Evolutionary conservation across 2,329 filamentous ascomycete species (phyloP).

Genomic region (Colletotrichum siamense): DNA sequence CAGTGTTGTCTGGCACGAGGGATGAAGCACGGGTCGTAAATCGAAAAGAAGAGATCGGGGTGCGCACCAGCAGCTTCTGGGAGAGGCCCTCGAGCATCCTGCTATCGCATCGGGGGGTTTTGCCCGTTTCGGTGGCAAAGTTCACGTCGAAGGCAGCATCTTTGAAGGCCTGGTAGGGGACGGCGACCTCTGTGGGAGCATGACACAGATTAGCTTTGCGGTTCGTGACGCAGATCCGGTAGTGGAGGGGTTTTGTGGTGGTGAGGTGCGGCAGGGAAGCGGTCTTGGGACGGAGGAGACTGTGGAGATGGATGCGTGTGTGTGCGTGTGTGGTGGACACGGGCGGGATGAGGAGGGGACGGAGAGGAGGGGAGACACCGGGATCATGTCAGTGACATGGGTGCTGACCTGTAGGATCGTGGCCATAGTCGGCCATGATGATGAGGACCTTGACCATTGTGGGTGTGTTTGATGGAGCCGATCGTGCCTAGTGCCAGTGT

Average conservation of each 20-base stretch:
- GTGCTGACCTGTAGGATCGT: conserved; percentile 56
- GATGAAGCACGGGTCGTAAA: not conserved
- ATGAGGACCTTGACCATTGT: conserved; percentile 46
- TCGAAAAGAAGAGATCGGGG: not conserved
- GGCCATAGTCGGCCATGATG: conserved; percentile 60
- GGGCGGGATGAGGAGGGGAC: not conserved
- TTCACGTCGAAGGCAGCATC: conserved; percentile 50
- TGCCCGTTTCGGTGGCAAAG: conserved; percentile 57
- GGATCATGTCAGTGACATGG: not conserved
- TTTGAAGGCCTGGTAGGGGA: conserved; percentile 54
- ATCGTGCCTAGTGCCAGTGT: not conserved
- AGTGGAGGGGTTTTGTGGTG: not conserved
- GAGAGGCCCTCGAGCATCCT: conserved; percentile 55
- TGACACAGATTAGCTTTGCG: conserved; percentile 5
- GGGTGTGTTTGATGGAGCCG: not conserved
- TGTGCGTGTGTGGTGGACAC: not conserved
- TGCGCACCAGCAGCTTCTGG: conserved; percentile 51
- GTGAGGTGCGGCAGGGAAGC: not conserved
- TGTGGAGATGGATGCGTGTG: not conserved
- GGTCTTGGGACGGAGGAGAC: not conserved
- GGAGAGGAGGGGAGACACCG: not conserved
- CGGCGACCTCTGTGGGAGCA: conserved; percentile 47
- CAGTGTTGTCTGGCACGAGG: not conserved
- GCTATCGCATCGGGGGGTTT: conserved; percentile 51
- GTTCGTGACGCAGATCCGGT: not conserved